Evolutionary conservation across 495 filamentous ascomycete species (phyloP).

Genomic region (Penicillium verhagenii): DNA sequence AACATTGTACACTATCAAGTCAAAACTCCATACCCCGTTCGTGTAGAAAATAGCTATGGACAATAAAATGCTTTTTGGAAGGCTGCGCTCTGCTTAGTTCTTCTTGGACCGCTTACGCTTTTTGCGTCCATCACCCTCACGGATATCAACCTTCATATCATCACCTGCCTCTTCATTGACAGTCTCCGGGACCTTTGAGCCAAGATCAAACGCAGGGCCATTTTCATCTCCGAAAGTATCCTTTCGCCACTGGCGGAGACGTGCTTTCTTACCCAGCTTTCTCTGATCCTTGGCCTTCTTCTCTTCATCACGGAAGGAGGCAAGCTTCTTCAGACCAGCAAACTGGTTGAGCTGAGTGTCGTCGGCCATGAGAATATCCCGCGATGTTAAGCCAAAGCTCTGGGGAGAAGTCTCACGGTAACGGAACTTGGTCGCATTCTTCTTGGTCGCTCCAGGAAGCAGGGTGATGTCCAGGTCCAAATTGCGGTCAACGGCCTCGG

Average conservation of each 20-base stretch:
- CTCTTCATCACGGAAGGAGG: slow-evolving; percentile 79
- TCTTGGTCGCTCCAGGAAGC: slow-evolving; percentile 54
- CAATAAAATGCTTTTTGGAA: slow-evolving; percentile 2
- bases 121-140: slow-evolving; percentile 43
- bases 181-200: slow-evolving; percentile 20
- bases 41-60: not conserved
- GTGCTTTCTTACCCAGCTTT: slow-evolving; percentile 84
- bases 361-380: slow-evolving; percentile 87
- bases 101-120: slow-evolving; percentile 54
- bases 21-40: slow-evolving; percentile 1
- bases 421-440: slow-evolving; percentile 62
- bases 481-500: slow-evolving; percentile 80
- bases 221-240: slow-evolving; percentile 83
- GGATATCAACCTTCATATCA: slow-evolving; percentile 41
- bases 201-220: slow-evolving; percentile 49
- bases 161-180: slow-evolving; percentile 19
- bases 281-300: slow-evolving; percentile 89
- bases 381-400: slow-evolving; percentile 81
- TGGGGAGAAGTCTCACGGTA: slow-evolving; percentile 93
- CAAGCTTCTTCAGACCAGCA: slow-evolving; percentile 91
- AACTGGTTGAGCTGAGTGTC: slow-evolving; percentile 87
- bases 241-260: slow-evolving; percentile 84
- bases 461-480: slow-evolving; percentile 68
- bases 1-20: not conserved
- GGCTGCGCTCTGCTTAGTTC: slow-evolving; percentile 24